Base-by-base conservation (phyloP, 2,329 filamentous ascomycete genomes). In the Exophiala sp. region DNA sequence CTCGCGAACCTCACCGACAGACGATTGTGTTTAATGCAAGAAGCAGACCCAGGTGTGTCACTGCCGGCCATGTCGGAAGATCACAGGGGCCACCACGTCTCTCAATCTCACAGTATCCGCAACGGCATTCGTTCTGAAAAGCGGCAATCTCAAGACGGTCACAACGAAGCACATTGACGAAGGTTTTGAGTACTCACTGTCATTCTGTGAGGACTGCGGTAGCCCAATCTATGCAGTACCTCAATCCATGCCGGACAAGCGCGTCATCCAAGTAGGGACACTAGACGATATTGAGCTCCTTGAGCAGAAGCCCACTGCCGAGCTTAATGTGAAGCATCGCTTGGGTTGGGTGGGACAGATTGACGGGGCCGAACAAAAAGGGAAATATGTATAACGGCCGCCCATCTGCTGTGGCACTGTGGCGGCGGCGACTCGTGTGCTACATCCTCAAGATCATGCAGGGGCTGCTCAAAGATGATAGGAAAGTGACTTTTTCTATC, bases 21-120 rank as follows among this genome's bases (percentile, higher is more conserved):
- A 2, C 18, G 18, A 14, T 32, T 10, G 5, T 16, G 14, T 35
- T 4, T 34, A 21, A 16, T 24, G 38, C 6, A 3, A 8, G 7
- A 11, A 24, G 5, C 40, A 53, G 43, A 53, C 43, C 20, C 47
- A 43, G 18, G 6, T 53, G 4, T 53, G 50, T 33, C 50, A 53
- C 44, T 53, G 50, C 35, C 43, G 50, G 7, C 43, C 50, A n/a
- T 53, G 50, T 14, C 50, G 50, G 14, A 53, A 53, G 36, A 53
- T 53, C 16, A 36, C 34, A 16, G 50, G 50, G 8, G 36, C 16
- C 24, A 48, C 50, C 8, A 18, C 29, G 11, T 53, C 50, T 7
- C 32, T 53, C 18, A 53, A 53, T n/a, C 35, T 53, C 5, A 39
- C 35, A 5, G 43, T 53, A 5, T 44, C 50, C 3, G 10, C 16